A percentile compares a stretch with the other conserved stretches of the same genome.
These are phyloP conservation scores for Puya raimondii DNA, from an alignment of 176 grass and related monocot genomes.

Conservation along the genomic window DNA sequence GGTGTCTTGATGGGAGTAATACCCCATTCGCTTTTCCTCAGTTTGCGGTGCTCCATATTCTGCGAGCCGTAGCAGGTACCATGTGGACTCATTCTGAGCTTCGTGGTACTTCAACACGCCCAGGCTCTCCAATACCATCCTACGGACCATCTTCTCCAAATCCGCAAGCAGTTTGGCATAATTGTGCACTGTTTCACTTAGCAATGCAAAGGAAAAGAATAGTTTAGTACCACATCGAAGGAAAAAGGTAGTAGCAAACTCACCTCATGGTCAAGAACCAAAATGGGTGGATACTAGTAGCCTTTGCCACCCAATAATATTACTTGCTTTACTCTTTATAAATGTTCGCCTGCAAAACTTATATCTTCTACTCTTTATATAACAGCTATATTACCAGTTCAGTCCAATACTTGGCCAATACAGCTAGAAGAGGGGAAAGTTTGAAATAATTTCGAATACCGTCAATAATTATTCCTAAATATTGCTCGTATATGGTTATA, in stretches of 20 bases:
- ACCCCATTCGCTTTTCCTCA: conserved; percentile 19
- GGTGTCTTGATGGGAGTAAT: conserved; percentile 42
- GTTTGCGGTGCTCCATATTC: conserved; percentile 41
- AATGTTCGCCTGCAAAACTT: no score
- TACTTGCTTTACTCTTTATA: no score
- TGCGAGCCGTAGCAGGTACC: conserved; percentile 37
- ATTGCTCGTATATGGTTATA: no score
- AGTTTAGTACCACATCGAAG: no score
- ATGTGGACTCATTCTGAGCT: conserved; percentile 11
- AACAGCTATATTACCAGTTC: no score
- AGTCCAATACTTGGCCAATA: no score
- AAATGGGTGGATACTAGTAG: no score
- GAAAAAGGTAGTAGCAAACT: neutral
- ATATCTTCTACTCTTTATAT: no score
- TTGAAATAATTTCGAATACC: no score
- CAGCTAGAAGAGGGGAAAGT: no score
- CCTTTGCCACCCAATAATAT: no score
- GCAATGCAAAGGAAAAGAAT: neutral
- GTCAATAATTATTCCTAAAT: no score
- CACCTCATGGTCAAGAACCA: neutral
- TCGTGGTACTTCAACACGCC: conserved; percentile 36
- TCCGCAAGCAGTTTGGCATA: conserved; percentile 7
- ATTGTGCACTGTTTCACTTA: conserved; percentile 20
- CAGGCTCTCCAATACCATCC: conserved; percentile 61
- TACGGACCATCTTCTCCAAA: conserved; percentile 37